These are phyloP conservation scores for Aspergillus melleus DNA, from an alignment of 2,329 filamentous ascomycete genomes.

Conservation along the genomic window DNA sequence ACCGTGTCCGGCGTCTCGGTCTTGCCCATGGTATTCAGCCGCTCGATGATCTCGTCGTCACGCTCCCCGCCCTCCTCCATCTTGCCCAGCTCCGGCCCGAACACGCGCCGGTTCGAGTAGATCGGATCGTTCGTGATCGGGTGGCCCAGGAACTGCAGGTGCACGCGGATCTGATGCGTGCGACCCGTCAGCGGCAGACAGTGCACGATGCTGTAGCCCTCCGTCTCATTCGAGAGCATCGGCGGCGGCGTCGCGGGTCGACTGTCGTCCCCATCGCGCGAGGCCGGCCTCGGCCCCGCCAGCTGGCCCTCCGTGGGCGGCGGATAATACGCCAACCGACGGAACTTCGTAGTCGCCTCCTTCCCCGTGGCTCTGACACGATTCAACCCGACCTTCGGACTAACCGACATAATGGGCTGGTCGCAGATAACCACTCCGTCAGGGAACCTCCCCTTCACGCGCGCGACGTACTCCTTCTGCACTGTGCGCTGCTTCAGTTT, in stretches of 20 bases:
- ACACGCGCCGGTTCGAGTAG: slow-evolving; percentile 91
- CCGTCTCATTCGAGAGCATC: slow-evolving; percentile 45
- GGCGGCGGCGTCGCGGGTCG: slow-evolving; percentile 34
- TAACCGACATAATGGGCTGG: slow-evolving; percentile 90
- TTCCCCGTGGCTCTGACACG: slow-evolving; percentile 93
- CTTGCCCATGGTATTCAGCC: slow-evolving; percentile 76
- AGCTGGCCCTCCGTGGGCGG: slow-evolving; percentile 27
- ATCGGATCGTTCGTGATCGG: slow-evolving; percentile 98
- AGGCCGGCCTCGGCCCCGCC: slow-evolving; percentile 2
- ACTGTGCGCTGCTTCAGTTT: slow-evolving; percentile 81
- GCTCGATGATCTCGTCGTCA: slow-evolving; percentile 86
- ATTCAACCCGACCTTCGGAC: slow-evolving; percentile 91
- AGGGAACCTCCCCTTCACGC: slow-evolving; percentile 88
- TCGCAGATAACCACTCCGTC: slow-evolving; percentile 90
- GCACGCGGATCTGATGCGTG: slow-evolving; percentile 92
- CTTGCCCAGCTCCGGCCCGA: slow-evolving; percentile 75
- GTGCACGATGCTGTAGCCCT: slow-evolving; percentile 91
- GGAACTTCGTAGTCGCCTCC: slow-evolving; percentile 85
- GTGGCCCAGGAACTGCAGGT: slow-evolving; percentile 90
- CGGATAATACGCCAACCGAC: slow-evolving; percentile 87
- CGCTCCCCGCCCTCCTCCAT: slow-evolving; percentile 67
- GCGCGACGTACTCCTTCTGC: slow-evolving; percentile 90
- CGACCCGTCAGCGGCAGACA: slow-evolving; percentile 91
- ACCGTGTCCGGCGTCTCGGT: slow-evolving; percentile 87
- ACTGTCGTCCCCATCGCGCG: slow-evolving; percentile 16